phyloP scores from a whole-genome alignment of 2,329 filamentous ascomycete species.

The Penicillium sp. region DNA sequence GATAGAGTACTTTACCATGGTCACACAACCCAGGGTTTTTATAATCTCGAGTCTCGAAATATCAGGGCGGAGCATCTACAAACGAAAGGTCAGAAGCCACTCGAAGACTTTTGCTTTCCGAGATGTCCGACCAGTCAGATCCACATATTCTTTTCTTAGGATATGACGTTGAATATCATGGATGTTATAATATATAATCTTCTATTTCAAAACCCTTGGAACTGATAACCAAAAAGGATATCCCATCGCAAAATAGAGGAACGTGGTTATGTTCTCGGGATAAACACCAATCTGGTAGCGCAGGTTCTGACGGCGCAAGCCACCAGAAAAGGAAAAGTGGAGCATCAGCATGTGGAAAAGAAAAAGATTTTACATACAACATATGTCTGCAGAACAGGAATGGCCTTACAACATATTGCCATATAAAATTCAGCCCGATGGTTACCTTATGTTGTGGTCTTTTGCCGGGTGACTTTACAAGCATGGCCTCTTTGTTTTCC shows the following conservation, averaged over 20 bases:
- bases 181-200: neutral
- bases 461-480: neutral
- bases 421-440: neutral
- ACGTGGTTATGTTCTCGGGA: slow-evolving; percentile 12
- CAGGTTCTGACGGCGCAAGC: neutral
- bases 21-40: slow-evolving; percentile 17
- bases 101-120: slow-evolving; percentile 14
- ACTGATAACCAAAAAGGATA: neutral
- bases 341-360: neutral
- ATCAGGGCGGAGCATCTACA: neutral
- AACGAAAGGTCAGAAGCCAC: slow-evolving; percentile 10
- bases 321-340: slow-evolving; percentile 16
- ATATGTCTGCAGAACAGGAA: neutral
- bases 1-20: neutral
- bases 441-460: neutral
- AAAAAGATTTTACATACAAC: neutral
- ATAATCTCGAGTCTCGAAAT: neutral
- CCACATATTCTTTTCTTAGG: neutral
- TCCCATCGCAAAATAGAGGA: neutral
- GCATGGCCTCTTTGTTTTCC: neutral
- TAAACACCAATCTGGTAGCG: slow-evolving; percentile 21
- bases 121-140: slow-evolving; percentile 17
- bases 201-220: slow-evolving; percentile 1
- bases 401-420: too few species aligned
- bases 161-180: too few species aligned